Conservation (phyloP, 306 rosid species). For the Prunus davidiana region DNA sequence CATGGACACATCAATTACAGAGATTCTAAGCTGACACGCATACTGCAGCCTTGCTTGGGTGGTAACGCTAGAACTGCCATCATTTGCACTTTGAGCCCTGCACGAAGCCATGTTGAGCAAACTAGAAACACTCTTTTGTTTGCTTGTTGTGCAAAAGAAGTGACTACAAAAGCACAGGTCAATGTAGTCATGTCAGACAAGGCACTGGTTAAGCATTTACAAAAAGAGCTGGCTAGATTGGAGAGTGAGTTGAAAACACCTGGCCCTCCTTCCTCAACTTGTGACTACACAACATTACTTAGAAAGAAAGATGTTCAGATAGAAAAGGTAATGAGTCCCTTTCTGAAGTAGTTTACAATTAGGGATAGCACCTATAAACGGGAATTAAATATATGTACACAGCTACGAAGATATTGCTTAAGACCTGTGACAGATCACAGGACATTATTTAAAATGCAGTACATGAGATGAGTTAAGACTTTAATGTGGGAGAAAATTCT, state of each 20-base stretch:
- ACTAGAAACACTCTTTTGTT: slow-evolving; percentile 97
- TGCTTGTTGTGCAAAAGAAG: slow-evolving; percentile 98
- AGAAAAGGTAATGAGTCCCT: slow-evolving; percentile 63
- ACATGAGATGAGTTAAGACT: not conserved
- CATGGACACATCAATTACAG: slow-evolving; percentile 92
- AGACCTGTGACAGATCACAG: not conserved
- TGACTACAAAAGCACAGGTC: slow-evolving; percentile 95
- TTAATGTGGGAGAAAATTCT: not conserved
- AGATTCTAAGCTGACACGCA: slow-evolving; percentile 95
- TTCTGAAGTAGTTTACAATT: slow-evolving; percentile 1
- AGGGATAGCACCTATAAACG: not conserved
- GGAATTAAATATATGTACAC: not conserved
- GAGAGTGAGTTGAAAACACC: slow-evolving; percentile 92
- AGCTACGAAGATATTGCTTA: not conserved
- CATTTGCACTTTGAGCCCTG: slow-evolving; percentile 96
- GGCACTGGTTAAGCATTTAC: slow-evolving; percentile 96
- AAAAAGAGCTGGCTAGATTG: slow-evolving; percentile 91
- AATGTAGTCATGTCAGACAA: slow-evolving; percentile 98
- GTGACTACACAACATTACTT: slow-evolving; percentile 63
- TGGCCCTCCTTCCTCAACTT: slow-evolving; percentile 49
- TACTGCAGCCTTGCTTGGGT: slow-evolving; percentile 94
- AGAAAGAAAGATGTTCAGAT: slow-evolving; percentile 93
- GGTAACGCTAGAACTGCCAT: slow-evolving; percentile 99
- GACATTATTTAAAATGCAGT: not conserved
- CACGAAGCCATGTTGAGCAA: slow-evolving; percentile 94